These are phyloP conservation scores for Boechera retrofracta DNA, from an alignment of 345 rosid species.

Conservation along the genomic window DNA sequence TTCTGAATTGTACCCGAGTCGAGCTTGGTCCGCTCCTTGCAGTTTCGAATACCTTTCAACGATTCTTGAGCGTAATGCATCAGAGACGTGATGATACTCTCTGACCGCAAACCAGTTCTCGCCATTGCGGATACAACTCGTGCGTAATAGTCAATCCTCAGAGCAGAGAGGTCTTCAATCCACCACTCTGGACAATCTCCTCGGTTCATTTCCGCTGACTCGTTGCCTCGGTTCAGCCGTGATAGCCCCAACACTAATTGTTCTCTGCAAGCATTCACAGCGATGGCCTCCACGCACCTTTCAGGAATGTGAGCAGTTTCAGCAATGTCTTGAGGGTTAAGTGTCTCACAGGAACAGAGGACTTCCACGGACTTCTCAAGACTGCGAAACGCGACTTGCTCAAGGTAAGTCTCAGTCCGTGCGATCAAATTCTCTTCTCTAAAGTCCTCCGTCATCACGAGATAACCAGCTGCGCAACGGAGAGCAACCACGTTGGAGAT, in stretches of 20 bases:
- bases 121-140: slow-evolving; percentile 71
- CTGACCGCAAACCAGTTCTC: slow-evolving; percentile 61
- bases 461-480: slow-evolving; percentile 72
- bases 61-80: slow-evolving; percentile 83
- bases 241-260: slow-evolving; percentile 64
- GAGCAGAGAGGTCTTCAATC: slow-evolving; percentile 74
- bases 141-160: slow-evolving; percentile 64
- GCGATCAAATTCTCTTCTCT: slow-evolving; percentile 69
- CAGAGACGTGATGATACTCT: slow-evolving; percentile 64
- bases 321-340: slow-evolving; percentile 37
- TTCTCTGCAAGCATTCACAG: slow-evolving; percentile 78
- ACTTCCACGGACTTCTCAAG: slow-evolving; percentile 75
- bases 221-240: slow-evolving; percentile 18
- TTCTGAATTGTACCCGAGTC: slow-evolving; percentile 34
- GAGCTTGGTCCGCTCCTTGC: slow-evolving; percentile 49
- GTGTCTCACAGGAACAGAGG: slow-evolving; percentile 64
- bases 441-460: slow-evolving; percentile 89
- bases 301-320: slow-evolving; percentile 62
- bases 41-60: slow-evolving; percentile 61
- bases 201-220: slow-evolving; percentile 57
- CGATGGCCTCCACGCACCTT: slow-evolving; percentile 76
- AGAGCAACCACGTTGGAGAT: slow-evolving; percentile 64
- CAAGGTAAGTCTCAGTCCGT: slow-evolving; percentile 66
- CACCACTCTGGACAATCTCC: slow-evolving; percentile 70
- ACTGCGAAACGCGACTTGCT: slow-evolving; percentile 65